Evolutionary conservation across 352 stramenopile genomes (phyloP), one percentile per base, ranked within the genome.

Genomic region (Phytophthora colocasiae): DNA sequence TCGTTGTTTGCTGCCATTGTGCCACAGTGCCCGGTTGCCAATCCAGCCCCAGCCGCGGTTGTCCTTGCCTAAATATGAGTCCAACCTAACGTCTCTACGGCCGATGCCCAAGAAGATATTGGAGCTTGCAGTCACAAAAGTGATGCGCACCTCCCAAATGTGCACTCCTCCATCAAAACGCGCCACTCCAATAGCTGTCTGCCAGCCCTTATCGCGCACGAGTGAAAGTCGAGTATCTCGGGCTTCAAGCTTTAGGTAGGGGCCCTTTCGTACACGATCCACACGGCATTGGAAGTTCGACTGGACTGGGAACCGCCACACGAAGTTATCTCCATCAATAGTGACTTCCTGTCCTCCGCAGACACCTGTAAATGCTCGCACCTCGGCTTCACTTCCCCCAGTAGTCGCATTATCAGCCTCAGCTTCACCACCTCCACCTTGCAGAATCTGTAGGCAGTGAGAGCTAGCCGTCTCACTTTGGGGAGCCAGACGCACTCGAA

Each of bases 41-140:
- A 97, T 97, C 86, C 90, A 97, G 8, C 89, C 90, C 90, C 90
- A 97, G 12, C 90, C 89, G 24, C 90, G 87, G 56, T 96, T 97
- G 63, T 97, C 90, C 41, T 97, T 97, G n/a, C 90, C 90, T 26
- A 97, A 63, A 43, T 97, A 97, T 19, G 90, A 97, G 46, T 96
- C 87, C 9, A 97, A 58, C 0, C 90, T 85, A 22, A 95, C 88
- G 22, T 96, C 87, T 22, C 90, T 84, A 2, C 89, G 89, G 44
- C 81, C 90, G 40, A 96, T 89, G 7, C 89, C 90, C 17, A 97
- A 66, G 57, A 97, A 96, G 44, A 97, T 96, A 45, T 97, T 96
- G 31, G 82, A 94, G 52, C 87, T 95, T n/a, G 90, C 89, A 12
- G 87, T 96, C 32, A 95, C 83, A 32, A 95, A 95, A 34, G 81